A percentile compares a stretch with the other conserved stretches of the same genome.
phyloP scores from a whole-genome alignment of 306 rosid species.

The Dalbergia cultrata region DNA sequence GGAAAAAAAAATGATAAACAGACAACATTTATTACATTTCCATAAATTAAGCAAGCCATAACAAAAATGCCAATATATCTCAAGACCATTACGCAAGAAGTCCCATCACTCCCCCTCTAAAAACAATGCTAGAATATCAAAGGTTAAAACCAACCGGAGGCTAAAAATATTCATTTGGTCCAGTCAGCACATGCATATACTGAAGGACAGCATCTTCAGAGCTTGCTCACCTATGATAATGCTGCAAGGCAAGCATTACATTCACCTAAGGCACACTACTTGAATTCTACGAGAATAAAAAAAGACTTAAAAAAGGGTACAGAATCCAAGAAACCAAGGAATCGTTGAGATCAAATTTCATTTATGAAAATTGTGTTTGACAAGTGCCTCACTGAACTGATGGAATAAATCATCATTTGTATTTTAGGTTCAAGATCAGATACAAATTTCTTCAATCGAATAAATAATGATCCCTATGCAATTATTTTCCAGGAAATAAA shows the following conservation, averaged over 20 bases:
- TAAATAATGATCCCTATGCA: background rate
- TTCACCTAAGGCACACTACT: background rate
- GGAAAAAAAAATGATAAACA: slow-evolving; percentile 12
- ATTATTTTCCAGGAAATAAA: background rate
- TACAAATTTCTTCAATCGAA: slow-evolving; percentile 18
- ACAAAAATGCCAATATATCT: slow-evolving; percentile 16
- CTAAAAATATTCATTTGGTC: background rate
- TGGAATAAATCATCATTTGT: background rate
- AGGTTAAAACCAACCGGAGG: background rate
- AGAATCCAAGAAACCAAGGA: slow-evolving; percentile 24
- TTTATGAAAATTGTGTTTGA: background rate
- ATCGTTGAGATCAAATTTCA: slow-evolving; percentile 7
- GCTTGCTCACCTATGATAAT: background rate
- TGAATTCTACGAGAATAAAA: background rate
- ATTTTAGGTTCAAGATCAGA: slow-evolving; percentile 5
- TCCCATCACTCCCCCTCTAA: background rate
- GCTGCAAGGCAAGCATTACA: background rate
- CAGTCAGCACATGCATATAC: background rate
- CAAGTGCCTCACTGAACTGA: slow-evolving; percentile 4
- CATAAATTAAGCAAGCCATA: slow-evolving; percentile 19
- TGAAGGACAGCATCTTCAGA: slow-evolving; percentile 15
- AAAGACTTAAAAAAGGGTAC: background rate
- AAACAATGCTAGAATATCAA: background rate
- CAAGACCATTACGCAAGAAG: background rate
- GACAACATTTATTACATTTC: slow-evolving; percentile 5